Evolutionary conservation across 305 asterid species (phyloP).

Genomic region (Fraxinus nigra): DNA sequence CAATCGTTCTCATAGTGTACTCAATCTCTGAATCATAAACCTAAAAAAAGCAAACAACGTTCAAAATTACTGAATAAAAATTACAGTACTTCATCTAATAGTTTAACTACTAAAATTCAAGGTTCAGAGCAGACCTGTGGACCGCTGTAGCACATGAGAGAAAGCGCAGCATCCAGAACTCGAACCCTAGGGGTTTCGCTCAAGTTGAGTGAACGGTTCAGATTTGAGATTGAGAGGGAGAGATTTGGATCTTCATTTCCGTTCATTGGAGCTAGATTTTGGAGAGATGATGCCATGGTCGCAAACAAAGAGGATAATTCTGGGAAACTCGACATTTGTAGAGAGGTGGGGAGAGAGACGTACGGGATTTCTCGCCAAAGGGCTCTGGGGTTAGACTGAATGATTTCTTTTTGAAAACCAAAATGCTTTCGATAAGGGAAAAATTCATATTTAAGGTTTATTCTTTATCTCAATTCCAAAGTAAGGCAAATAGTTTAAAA

Average conservation of each 20-base stretch:
- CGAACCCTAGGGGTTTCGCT: slow-evolving; percentile 44
- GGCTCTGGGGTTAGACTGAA: not conserved
- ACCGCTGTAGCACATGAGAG: slow-evolving; percentile 73
- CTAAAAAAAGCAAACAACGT: slow-evolving; percentile 27
- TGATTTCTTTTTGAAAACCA: not conserved
- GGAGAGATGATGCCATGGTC: slow-evolving; percentile 56
- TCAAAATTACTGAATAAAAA: not conserved
- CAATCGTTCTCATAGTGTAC: slow-evolving; percentile 45
- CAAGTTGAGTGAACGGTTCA: slow-evolving; percentile 65
- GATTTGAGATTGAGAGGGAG: slow-evolving; percentile 37
- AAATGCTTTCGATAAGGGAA: not conserved
- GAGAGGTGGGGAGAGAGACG: not conserved
- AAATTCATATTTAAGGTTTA: too few relatives aligned
- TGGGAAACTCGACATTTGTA: slow-evolving; percentile 40
- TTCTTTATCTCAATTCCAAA: too few relatives aligned
- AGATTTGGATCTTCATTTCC: slow-evolving; percentile 22
- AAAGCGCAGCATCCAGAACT: slow-evolving; percentile 68
- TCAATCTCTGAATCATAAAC: slow-evolving; percentile 57
- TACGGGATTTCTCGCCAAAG: not conserved
- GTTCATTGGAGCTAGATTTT: slow-evolving; percentile 27
- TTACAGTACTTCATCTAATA: not conserved
- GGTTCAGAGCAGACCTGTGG: slow-evolving; percentile 50
- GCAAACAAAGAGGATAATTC: slow-evolving; percentile 57
- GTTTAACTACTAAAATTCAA: not conserved
- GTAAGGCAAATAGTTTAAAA: too few relatives aligned